Evolutionary conservation across 1,284 basidiomycete species (phyloP).

Genomic region (Cystobasidium slooffiae): DNA sequence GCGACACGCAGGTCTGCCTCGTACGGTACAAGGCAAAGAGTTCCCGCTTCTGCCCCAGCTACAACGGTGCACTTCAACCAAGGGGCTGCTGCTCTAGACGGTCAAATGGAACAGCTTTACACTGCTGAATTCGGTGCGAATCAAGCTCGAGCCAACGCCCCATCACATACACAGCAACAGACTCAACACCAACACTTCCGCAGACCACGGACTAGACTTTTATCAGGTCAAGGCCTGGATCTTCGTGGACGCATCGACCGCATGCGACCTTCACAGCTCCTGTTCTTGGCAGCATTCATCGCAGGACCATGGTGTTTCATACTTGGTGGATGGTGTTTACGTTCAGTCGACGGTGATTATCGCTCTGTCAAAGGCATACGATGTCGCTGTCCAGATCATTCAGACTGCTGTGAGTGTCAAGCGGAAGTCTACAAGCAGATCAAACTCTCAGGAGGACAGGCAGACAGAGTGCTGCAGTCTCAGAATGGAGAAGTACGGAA

Average conservation of each 20-base stretch:
- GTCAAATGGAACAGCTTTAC: not conserved
- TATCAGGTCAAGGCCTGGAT: slow-evolving; percentile 20
- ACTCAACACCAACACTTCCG: not conserved
- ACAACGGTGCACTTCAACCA: slow-evolving; percentile 37
- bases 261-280: slow-evolving; percentile 36
- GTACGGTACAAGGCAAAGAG: not conserved
- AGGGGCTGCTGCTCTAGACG: not conserved
- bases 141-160: not conserved
- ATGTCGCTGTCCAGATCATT: slow-evolving; percentile 21
- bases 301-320: slow-evolving; percentile 42
- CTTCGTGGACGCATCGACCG: slow-evolving; percentile 32
- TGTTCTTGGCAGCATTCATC: slow-evolving; percentile 40
- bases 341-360: slow-evolving; percentile 31
- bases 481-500: slow-evolving; percentile 12
- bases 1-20: not conserved
- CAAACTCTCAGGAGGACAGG: slow-evolving; percentile 32
- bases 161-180: not conserved
- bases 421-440: slow-evolving; percentile 41
- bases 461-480: slow-evolving; percentile 13
- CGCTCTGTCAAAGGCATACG: slow-evolving; percentile 22
- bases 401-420: slow-evolving; percentile 32
- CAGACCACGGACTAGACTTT: slow-evolving; percentile 17
- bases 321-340: slow-evolving; percentile 36
- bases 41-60: slow-evolving; percentile 28
- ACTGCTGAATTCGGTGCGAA: not conserved